phyloP scores from a whole-genome alignment of 192 early-diverging fungal genomes.

The Coemansia sp. region DNA sequence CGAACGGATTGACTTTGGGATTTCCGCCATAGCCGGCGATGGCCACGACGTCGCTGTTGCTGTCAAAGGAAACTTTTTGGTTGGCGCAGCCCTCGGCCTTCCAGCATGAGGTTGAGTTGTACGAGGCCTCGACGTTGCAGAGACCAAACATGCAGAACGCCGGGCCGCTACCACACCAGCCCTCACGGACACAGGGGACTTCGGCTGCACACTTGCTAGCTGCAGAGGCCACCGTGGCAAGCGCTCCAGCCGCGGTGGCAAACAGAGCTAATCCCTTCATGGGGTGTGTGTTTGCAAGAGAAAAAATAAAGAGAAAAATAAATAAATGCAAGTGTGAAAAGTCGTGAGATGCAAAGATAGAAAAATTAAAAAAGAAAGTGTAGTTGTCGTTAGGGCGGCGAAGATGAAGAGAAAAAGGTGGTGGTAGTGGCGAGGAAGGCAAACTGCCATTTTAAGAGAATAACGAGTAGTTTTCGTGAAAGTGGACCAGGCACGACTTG shows the following conservation, averaged over 20 bases:
- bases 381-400: neutral
- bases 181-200: conserved; percentile 44
- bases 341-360: neutral
- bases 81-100: conserved; percentile 35
- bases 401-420: neutral
- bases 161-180: conserved; percentile 44
- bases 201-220: conserved; percentile 22
- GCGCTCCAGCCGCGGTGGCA: conserved; percentile 10
- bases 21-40: conserved; percentile 28
- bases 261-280: conserved; percentile 25
- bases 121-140: conserved; percentile 38
- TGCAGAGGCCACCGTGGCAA: conserved; percentile 11
- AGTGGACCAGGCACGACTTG: neutral
- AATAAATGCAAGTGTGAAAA: neutral
- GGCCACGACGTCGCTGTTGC: conserved; percentile 16
- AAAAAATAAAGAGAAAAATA: neutral
- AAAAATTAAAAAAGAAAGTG: neutral
- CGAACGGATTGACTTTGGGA: conserved; percentile 42
- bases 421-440: neutral
- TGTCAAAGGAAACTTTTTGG: conserved; percentile 35
- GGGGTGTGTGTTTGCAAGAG: neutral
- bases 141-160: conserved; percentile 48
- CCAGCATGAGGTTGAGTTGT: conserved; percentile 48
- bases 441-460: too few relatives aligned
- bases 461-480: neutral